Conservation (phyloP, 495 filamentous ascomycete species). For the Oidiodendron maius region DNA sequence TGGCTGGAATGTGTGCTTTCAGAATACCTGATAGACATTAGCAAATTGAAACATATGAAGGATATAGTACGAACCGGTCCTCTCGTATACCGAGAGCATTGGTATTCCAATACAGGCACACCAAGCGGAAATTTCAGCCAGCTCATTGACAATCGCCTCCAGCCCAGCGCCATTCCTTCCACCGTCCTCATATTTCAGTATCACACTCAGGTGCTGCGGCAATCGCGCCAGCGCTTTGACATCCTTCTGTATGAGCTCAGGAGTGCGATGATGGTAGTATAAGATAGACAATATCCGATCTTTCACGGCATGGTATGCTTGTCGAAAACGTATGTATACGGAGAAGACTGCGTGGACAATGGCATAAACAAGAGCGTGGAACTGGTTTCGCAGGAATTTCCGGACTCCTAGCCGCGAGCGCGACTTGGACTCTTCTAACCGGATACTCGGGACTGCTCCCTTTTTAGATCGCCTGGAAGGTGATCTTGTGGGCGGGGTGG, state of each 20-base stretch:
- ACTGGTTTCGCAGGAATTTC: conserved; percentile 57
- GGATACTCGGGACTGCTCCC: conserved; percentile 17
- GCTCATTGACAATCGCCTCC: conserved; percentile 81
- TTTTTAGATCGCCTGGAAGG: conserved; percentile 17
- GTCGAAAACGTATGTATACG: conserved; percentile 74
- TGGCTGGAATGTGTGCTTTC: conserved; percentile 74
- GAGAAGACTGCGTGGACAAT: conserved; percentile 78
- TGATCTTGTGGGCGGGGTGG: conserved; percentile 41
- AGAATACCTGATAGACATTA: conserved; percentile 57
- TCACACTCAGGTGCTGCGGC: conserved; percentile 82
- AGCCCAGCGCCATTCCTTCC: conserved; percentile 60
- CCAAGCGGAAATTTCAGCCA: conserved; percentile 86
- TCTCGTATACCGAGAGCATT: conserved; percentile 83
- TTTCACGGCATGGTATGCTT: conserved; percentile 68
- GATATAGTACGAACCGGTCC: conserved; percentile 56
- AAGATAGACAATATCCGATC: conserved; percentile 72
- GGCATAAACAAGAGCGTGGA: conserved; percentile 65
- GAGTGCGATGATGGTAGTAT: conserved; percentile 89
- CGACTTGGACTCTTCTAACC: conserved; percentile 23
- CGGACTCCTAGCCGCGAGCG: conserved; percentile 47
- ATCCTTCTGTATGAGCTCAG: conserved; percentile 83
- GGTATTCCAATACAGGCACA: conserved; percentile 81
- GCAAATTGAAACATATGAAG: neutral
- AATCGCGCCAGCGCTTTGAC: conserved; percentile 66
- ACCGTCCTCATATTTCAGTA: conserved; percentile 69